These are phyloP conservation scores for Agaricus blazei DNA, from an alignment of 768 basidiomycete genomes.

Conservation along the genomic window DNA sequence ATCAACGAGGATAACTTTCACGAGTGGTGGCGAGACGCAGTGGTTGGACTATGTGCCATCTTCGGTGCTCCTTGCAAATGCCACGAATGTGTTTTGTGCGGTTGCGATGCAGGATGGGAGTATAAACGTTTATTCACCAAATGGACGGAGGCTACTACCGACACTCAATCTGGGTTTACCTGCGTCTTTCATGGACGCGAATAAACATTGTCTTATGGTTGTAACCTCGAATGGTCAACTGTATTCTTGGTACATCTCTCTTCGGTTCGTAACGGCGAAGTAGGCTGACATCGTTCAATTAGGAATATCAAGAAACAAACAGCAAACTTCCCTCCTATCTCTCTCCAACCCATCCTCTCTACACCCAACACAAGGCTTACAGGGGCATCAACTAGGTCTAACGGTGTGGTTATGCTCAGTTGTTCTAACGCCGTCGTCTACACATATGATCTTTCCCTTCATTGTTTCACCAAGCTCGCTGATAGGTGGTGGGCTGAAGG, in stretches of 20 bases:
- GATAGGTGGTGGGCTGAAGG: slow-evolving; percentile 84
- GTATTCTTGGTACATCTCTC: slow-evolving; percentile 61
- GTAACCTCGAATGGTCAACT: slow-evolving; percentile 70
- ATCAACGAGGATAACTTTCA: slow-evolving; percentile 63
- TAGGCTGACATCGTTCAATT: neutral
- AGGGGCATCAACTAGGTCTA: slow-evolving; percentile 65
- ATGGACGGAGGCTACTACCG: slow-evolving; percentile 86
- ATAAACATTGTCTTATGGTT: slow-evolving; percentile 59
- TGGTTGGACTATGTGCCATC: slow-evolving; percentile 89
- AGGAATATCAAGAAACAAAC: slow-evolving; percentile 75
- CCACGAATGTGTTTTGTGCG: slow-evolving; percentile 65
- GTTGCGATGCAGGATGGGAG: slow-evolving; percentile 75
- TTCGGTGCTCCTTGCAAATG: slow-evolving; percentile 62
- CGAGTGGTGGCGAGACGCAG: slow-evolving; percentile 62
- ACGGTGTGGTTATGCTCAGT: slow-evolving; percentile 74
- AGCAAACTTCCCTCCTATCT: slow-evolving; percentile 61
- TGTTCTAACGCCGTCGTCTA: slow-evolving; percentile 76
- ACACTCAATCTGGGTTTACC: slow-evolving; percentile 69
- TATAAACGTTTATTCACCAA: slow-evolving; percentile 79
- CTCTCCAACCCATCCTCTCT: slow-evolving; percentile 54
- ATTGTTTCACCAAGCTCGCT: slow-evolving; percentile 69
- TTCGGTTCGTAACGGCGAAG: neutral
- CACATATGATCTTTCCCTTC: slow-evolving; percentile 68
- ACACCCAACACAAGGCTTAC: slow-evolving; percentile 56
- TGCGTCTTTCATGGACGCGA: slow-evolving; percentile 63